These are phyloP conservation scores for Botrytis squamosa DNA, from an alignment of 2,329 filamentous ascomycete genomes.

Conservation along the genomic window DNA sequence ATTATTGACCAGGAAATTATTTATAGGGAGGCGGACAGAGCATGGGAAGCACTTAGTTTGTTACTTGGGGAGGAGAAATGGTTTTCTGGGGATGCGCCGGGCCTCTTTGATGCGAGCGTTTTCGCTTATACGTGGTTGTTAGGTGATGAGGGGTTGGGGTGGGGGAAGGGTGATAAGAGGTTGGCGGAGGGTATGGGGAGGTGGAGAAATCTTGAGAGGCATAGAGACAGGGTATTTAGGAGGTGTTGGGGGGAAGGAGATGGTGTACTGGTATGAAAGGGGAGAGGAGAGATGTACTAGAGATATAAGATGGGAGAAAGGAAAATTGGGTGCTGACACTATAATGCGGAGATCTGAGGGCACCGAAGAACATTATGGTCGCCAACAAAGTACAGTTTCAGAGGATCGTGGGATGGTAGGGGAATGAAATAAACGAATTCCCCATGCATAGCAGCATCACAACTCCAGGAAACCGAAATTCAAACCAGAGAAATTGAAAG, in stretches of 20 bases:
- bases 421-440: neutral
- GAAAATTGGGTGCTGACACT: neutral
- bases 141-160: conserved; percentile 57
- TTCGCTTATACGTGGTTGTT: conserved; percentile 89
- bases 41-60: conserved; percentile 60
- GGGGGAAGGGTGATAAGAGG: conserved; percentile 55
- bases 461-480: neutral
- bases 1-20: conserved; percentile 57
- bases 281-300: neutral
- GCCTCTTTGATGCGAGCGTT: conserved; percentile 81
- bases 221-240: conserved; percentile 57
- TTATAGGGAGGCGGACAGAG: conserved; percentile 59
- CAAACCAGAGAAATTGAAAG: neutral
- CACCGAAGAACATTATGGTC: neutral
- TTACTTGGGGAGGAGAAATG: conserved; percentile 57
- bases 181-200: conserved; percentile 56
- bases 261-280: conserved; percentile 43
- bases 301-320: neutral
- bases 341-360: neutral
- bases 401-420: neutral
- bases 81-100: conserved; percentile 56
- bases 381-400: neutral
- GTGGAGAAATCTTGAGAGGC: conserved; percentile 62
- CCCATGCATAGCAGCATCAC: neutral
- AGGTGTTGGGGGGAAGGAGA: conserved; percentile 39